These are phyloP conservation scores for Melaleuca alternifolia DNA, from an alignment of 345 rosid genomes.

Conservation along the genomic window DNA sequence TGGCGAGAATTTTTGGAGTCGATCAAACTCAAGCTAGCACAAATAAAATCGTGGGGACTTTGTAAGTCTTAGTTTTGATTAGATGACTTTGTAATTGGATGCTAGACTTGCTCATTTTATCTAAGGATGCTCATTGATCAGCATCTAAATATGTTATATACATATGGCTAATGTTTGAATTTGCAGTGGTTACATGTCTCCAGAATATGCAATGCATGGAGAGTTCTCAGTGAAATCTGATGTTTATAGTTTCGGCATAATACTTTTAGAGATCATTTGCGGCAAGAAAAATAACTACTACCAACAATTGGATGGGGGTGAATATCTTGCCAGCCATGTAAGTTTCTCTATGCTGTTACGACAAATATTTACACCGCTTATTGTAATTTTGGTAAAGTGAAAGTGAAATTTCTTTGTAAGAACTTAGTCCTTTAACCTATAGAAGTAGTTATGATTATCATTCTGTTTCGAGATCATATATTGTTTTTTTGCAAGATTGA, in stretches of 20 bases:
- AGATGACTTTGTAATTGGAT: neutral
- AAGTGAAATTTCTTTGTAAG: neutral
- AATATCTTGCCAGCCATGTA: neutral
- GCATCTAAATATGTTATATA: neutral
- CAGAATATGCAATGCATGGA: neutral
- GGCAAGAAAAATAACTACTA: neutral
- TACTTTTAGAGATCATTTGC: neutral
- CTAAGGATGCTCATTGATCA: neutral
- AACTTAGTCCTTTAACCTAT: neutral
- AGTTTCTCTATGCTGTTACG: neutral
- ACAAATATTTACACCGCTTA: neutral
- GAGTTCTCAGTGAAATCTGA: neutral
- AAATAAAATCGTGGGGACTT: neutral
- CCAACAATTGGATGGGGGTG: neutral
- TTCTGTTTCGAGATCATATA: neutral
- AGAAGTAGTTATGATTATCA: neutral
- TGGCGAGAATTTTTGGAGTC: neutral
- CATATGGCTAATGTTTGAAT: neutral
- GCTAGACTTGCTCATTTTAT: neutral
- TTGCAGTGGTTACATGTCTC: neutral
- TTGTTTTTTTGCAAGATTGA: neutral
- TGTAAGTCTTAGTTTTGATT: neutral
- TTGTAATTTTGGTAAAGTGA: neutral
- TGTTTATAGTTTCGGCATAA: neutral
- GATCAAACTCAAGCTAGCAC: neutral